Conservation (phyloP, 1,139 yeast species). For the Suhomyces taliae region DNA sequence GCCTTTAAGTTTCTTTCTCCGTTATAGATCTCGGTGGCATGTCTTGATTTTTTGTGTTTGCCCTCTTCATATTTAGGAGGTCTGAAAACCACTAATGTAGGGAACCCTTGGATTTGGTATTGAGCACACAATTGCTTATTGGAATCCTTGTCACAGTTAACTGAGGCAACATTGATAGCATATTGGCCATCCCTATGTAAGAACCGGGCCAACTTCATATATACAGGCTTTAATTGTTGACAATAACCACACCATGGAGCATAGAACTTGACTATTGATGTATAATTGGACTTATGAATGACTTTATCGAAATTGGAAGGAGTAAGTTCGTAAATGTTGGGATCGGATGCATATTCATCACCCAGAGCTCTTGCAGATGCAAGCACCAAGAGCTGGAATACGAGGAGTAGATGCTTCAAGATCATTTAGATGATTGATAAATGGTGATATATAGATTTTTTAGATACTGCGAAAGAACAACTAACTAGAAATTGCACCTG, state of each 20-base stretch:
- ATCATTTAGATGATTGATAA: constrained; percentile 1
- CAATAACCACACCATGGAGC: constrained; percentile 98
- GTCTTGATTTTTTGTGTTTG: constrained; percentile 30
- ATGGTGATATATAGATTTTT: neutral
- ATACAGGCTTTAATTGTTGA: constrained; percentile 55
- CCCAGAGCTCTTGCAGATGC: constrained; percentile 14
- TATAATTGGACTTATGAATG: constrained; percentile 67
- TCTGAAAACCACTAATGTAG: constrained; percentile 76
- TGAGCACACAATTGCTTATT: constrained; percentile 73
- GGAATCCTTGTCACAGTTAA: constrained; percentile 73
- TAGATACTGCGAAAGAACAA: neutral
- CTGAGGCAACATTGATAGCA: constrained; percentile 74
- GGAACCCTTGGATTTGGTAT: constrained; percentile 71
- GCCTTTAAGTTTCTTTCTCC: constrained; percentile 68
- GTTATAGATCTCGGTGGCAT: constrained; percentile 62
- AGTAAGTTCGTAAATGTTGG: constrained; percentile 57
- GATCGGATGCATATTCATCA: constrained; percentile 39
- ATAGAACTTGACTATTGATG: constrained; percentile 85
- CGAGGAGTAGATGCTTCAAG: constrained; percentile 5
- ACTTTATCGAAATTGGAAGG: constrained; percentile 61
- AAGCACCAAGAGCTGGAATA: constrained; percentile 8
- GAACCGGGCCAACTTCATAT: constrained; percentile 60
- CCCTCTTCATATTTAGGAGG: constrained; percentile 62
- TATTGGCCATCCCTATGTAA: constrained; percentile 51
- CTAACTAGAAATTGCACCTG: neutral